Conservation (phyloP, 2,329 filamentous ascomycete genomes). For the Diaporthe citriasiana region DNA sequence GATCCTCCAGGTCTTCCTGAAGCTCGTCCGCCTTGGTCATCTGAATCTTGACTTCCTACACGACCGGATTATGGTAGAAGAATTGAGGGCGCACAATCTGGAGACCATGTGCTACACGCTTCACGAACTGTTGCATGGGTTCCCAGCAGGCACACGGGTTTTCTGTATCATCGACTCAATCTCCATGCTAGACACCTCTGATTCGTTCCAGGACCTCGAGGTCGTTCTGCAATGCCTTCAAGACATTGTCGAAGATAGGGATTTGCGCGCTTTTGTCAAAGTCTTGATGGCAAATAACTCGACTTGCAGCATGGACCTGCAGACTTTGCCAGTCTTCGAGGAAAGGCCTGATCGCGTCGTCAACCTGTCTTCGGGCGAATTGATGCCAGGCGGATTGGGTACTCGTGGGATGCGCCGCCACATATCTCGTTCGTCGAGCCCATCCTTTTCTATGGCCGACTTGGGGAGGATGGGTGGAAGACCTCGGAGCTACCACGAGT, state of each 20-base stretch:
- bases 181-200: constrained; percentile 1
- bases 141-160: constrained; percentile 9
- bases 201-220: background rate
- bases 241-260: constrained; percentile 16
- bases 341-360: background rate
- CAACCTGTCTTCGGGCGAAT: background rate
- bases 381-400: background rate
- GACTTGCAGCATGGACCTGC: constrained; percentile 15
- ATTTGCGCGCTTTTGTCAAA: constrained; percentile 28
- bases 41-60: constrained; percentile 27
- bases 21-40: background rate
- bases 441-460: background rate
- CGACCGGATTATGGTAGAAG: constrained; percentile 7
- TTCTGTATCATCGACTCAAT: constrained; percentile 29
- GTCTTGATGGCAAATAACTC: constrained; percentile 2
- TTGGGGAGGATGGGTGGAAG: background rate
- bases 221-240: background rate
- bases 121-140: constrained; percentile 1
- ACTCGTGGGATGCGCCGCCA: background rate
- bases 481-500: background rate
- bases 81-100: background rate
- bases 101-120: constrained; percentile 25
- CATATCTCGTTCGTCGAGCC: background rate
- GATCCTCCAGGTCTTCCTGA: constrained; percentile 20
- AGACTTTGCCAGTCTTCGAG: constrained; percentile 1